A percentile compares a stretch with the other conserved stretches of the same genome.
Evolutionary conservation across 169 alveolate genomes (phyloP).

Genomic region (Cyclospora cayetanensis): DNA sequence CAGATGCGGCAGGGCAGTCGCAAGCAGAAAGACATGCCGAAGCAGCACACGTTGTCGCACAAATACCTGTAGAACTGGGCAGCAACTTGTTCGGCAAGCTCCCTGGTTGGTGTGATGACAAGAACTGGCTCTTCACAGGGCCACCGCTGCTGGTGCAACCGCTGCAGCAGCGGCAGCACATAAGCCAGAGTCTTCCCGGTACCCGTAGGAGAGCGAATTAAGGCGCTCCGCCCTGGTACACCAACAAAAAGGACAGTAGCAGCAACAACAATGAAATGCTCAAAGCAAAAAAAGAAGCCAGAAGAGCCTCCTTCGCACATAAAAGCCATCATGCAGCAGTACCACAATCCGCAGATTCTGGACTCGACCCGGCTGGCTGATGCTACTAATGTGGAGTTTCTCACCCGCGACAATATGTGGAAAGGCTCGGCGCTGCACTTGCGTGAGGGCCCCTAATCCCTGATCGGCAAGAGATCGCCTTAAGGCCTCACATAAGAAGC

Average conservation of each 20-base stretch:
- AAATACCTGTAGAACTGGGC: not conserved
- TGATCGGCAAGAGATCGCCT: not conserved
- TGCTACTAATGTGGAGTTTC: too few species aligned
- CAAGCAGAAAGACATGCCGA: not conserved
- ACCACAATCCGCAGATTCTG: too few species aligned
- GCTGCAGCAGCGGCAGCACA: constrained; percentile 78
- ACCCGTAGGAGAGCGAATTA: constrained; percentile 73
- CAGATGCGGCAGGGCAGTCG: not conserved
- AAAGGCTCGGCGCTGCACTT: not conserved
- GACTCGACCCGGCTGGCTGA: too few species aligned
- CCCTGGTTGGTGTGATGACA: constrained; percentile 92
- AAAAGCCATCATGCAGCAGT: too few species aligned
- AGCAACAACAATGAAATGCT: not conserved
- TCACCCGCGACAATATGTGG: not conserved
- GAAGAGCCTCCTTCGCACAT: not conserved
- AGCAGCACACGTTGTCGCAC: too few species aligned
- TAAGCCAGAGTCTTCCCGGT: constrained; percentile 78
- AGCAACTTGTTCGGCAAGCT: constrained; percentile 90
- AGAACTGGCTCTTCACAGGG: constrained; percentile 82
- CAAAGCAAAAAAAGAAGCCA: not conserved
- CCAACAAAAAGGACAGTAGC: not conserved
- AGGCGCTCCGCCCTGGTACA: not conserved
- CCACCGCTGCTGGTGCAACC: constrained; percentile 70
- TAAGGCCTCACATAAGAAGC: not conserved
- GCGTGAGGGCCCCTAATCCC: not conserved